Evolutionary conservation across 148 eudicot species (phyloP).

Genomic region (Gaultheria prostrata): DNA sequence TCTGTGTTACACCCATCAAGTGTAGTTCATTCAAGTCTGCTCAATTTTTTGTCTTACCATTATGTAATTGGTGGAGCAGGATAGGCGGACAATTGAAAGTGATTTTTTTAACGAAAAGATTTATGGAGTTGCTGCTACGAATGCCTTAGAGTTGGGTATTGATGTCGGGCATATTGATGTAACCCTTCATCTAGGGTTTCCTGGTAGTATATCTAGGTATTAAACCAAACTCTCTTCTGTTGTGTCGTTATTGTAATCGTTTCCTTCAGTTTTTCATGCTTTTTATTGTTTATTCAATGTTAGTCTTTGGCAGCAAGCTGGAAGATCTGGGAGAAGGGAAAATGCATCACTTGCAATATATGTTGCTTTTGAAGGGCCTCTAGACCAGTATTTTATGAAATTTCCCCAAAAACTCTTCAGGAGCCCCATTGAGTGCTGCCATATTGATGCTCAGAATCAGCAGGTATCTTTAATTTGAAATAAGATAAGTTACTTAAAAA

Average conservation of each 20-base stretch:
- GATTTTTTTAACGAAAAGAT: conserved; percentile 72
- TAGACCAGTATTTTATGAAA: conserved; percentile 95
- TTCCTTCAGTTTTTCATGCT: conserved; percentile 10
- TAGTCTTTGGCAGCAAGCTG: conserved; percentile 99
- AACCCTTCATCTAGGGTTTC: conserved; percentile 94
- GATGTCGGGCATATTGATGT: conserved; percentile 95
- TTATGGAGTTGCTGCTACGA: conserved; percentile 92
- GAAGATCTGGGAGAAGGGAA: conserved; percentile 95
- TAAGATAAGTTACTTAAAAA: neutral
- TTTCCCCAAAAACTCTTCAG: conserved; percentile 78
- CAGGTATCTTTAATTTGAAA: conserved; percentile 45
- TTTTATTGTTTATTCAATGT: conserved; percentile 14
- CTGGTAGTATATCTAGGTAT: conserved; percentile 96
- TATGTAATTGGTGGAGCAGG: conserved; percentile 49
- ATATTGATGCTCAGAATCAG: conserved; percentile 75
- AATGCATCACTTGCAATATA: conserved; percentile 85
- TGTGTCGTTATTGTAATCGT: conserved; percentile 10
- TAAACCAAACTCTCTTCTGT: conserved; percentile 7
- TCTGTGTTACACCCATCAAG: neutral
- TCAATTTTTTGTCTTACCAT: neutral
- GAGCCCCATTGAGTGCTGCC: conserved; percentile 89
- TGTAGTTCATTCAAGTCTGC: neutral
- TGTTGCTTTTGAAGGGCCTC: conserved; percentile 97
- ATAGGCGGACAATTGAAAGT: conserved; percentile 78
- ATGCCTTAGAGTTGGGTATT: conserved; percentile 96